phyloP scores from a whole-genome alignment of 1,284 basidiomycete species.

The Sutorius eximius region DNA sequence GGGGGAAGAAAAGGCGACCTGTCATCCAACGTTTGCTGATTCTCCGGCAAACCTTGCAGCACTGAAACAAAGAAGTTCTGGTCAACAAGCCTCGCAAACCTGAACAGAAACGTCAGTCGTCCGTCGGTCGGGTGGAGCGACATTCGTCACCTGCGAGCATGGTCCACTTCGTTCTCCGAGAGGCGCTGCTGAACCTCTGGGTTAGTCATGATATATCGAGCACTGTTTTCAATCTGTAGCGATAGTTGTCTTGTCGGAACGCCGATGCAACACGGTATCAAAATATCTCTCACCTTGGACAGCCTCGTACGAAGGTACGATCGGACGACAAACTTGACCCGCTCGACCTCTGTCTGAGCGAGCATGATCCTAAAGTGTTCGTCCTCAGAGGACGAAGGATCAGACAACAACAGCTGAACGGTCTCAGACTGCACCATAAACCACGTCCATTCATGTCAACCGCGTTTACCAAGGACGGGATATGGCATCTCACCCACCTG shows the following conservation, averaged over 20 bases:
- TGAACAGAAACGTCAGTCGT: slow-evolving; percentile 29
- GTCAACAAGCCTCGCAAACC: slow-evolving; percentile 72
- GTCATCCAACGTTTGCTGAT: slow-evolving; percentile 75
- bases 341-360: slow-evolving; percentile 89
- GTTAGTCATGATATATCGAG: slow-evolving; percentile 70
- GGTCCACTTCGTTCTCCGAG: slow-evolving; percentile 76
- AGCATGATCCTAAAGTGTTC: slow-evolving; percentile 90
- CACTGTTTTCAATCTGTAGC: slow-evolving; percentile 80
- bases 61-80: slow-evolving; percentile 74
- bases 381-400: slow-evolving; percentile 81
- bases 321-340: slow-evolving; percentile 86
- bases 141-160: slow-evolving; percentile 63
- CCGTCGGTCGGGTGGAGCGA: not conserved
- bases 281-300: slow-evolving; percentile 62
- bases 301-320: slow-evolving; percentile 85
- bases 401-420: slow-evolving; percentile 68
- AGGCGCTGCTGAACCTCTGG: slow-evolving; percentile 69
- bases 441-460: not conserved
- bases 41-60: slow-evolving; percentile 74
- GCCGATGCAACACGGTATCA: not conserved
- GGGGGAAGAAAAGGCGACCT: slow-evolving; percentile 64
- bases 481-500: slow-evolving; percentile 61
- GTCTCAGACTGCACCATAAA: slow-evolving; percentile 49
- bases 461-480: slow-evolving; percentile 8
- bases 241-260: not conserved